Evolutionary conservation across 1,139 yeast genomes (phyloP), one percentile per base, ranked within the genome.

Genomic region (Geotrichum reessii): DNA sequence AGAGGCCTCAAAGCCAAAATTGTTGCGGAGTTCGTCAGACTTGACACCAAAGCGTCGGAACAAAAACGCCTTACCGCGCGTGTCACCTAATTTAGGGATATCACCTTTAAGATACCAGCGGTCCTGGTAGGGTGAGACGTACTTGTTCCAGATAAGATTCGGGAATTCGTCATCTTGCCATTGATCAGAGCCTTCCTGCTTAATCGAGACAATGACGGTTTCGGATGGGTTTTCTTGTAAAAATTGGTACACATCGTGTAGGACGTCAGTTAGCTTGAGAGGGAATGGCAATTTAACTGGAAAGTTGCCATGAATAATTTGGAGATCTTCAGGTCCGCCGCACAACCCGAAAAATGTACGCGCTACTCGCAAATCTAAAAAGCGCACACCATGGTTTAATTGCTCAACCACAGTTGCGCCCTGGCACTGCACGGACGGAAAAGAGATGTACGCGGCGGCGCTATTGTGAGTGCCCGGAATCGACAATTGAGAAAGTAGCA

Each of bases 341-440:
- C 69, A 64, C 6, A 67, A 64, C n/a, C 66, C 63, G 40, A 82
- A 72, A 58, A 83, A 81, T 63, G 82, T 81, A 65, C 81, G 81
- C 4, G 89, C 87, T 7, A 81, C 78, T 64, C 93, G 78, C 53
- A 87, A 72, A 68, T 87, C 95, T 62, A 87, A 76, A 67, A 86
- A 87, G 61, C 95, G 77, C 19, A 87, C 85, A 7, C 95, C 95
- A 65, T 87, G 77, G 56, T 80, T 74, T 73, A 87, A 79, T 72
- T 87, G 95, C 1, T 80, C 81, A 1, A 79, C 73, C 54, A 87
- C 76, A 1, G 81, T 72, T 9, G 76, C 81, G 22, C 84, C 88
- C 70, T 87, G 95, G 71, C 95, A 87, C 69, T 84, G 86, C 40
- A 87, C 93, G 0, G 90, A 83, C 22, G 93, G 93, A 56, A 86